A percentile compares a stretch with the other conserved stretches of the same genome.
Conservation (phyloP, 306 rosid species). For the Senna tora region DNA sequence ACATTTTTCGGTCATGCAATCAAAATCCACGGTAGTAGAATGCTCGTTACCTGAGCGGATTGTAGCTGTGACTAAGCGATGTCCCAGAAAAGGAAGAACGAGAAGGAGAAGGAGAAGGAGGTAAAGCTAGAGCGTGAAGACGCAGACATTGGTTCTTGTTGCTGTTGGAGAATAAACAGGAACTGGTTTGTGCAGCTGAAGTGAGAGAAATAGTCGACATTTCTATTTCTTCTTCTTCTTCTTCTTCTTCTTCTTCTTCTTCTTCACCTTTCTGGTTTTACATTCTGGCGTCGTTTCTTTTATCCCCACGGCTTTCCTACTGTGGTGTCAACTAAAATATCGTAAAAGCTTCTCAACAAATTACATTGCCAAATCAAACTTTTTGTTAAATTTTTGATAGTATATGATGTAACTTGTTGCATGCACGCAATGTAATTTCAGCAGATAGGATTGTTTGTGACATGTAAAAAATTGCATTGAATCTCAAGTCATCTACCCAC, state of each 20-base stretch:
- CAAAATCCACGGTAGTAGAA: not conserved
- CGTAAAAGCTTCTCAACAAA: too few relatives aligned
- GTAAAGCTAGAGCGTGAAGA: not conserved
- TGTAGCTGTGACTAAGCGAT: slow-evolving; percentile 37
- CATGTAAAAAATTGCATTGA: too few relatives aligned
- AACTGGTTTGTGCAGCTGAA: slow-evolving; percentile 4
- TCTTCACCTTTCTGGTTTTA: not conserved
- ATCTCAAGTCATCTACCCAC: too few relatives aligned
- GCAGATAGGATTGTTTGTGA: too few relatives aligned
- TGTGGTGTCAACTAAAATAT: too few relatives aligned
- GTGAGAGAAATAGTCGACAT: slow-evolving; percentile 32
- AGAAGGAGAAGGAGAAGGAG: slow-evolving; percentile 19
- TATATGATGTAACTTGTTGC: too few relatives aligned
- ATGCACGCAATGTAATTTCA: too few relatives aligned
- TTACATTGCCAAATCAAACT: too few relatives aligned
- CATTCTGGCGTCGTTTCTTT: too few relatives aligned
- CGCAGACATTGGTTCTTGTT: not conserved
- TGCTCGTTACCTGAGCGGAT: slow-evolving; percentile 22
- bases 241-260: not conserved
- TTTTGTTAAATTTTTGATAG: too few relatives aligned
- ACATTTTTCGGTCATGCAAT: not conserved
- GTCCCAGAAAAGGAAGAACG: slow-evolving; percentile 12
- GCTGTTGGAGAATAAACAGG: slow-evolving; percentile 22
- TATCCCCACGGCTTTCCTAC: too few relatives aligned
- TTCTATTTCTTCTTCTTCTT: not conserved